phyloP scores from a whole-genome alignment of 148 eudicot species.

The Polygonum aviculare region DNA sequence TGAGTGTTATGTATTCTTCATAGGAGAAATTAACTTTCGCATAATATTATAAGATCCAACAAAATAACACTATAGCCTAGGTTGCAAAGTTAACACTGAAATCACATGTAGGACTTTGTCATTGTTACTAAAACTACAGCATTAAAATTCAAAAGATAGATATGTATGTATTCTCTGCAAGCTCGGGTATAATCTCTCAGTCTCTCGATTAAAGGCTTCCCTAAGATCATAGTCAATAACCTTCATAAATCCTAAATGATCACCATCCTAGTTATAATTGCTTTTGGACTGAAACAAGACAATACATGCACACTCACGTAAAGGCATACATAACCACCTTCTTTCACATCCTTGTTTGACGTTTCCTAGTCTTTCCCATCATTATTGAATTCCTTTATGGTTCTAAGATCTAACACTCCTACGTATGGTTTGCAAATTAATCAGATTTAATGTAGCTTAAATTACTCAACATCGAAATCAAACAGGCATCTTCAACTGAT shows the following conservation, averaged over 20 bases:
- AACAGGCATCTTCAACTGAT: background rate
- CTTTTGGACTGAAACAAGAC: background rate
- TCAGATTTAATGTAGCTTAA: background rate
- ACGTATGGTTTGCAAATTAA: background rate
- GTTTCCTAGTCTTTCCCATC: background rate
- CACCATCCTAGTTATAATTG: background rate
- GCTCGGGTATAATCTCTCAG: background rate
- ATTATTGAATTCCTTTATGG: background rate
- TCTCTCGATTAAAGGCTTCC: background rate
- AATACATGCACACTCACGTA: background rate
- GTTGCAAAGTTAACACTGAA: slow-evolving; percentile 14
- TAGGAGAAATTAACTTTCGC: slow-evolving; percentile 22
- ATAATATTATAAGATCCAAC: slow-evolving; percentile 12
- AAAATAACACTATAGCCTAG: slow-evolving; percentile 20
- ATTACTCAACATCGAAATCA: background rate
- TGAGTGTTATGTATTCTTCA: background rate
- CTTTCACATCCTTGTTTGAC: background rate
- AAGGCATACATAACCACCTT: background rate
- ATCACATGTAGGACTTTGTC: background rate
- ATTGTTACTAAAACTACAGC: background rate
- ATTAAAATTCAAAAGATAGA: background rate
- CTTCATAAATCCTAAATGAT: background rate
- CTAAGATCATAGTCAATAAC: background rate
- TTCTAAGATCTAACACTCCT: background rate
- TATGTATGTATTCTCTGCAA: background rate